Conservation (phyloP, 495 filamentous ascomycete species). For the Platismatia glauca region DNA sequence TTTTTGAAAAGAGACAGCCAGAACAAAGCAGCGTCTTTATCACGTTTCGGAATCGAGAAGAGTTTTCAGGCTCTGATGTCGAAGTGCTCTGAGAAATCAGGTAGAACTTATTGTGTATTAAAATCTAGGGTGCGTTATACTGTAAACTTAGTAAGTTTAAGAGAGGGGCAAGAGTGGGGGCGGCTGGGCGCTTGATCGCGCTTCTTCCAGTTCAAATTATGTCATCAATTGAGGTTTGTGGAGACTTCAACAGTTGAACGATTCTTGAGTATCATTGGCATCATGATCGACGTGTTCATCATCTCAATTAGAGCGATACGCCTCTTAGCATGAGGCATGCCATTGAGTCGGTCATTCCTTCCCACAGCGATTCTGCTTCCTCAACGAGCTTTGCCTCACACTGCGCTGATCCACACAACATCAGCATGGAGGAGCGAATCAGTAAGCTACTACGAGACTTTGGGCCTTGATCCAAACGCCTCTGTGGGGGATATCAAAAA, state of each 20-base stretch:
- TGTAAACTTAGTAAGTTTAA: too few species aligned
- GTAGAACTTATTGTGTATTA: background rate
- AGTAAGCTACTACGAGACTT: slow-evolving; percentile 62
- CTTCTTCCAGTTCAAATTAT: background rate
- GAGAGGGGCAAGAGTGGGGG: background rate
- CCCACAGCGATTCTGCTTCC: background rate
- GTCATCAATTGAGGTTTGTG: background rate
- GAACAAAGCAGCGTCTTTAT: background rate
- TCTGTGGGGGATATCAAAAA: slow-evolving; percentile 75
- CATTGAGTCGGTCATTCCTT: slow-evolving; percentile 22
- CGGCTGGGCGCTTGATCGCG: background rate
- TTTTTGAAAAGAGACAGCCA: background rate
- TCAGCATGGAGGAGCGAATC: slow-evolving; percentile 20
- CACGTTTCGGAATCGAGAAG: background rate
- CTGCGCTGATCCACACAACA: slow-evolving; percentile 27
- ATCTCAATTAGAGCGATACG: background rate
- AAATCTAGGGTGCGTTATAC: too few species aligned
- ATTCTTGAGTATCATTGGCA: background rate
- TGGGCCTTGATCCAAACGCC: slow-evolving; percentile 63
- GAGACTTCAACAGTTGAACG: background rate
- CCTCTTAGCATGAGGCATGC: slow-evolving; percentile 45
- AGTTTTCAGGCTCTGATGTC: background rate
- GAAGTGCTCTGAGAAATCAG: background rate
- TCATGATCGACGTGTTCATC: background rate
- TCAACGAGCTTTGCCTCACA: background rate